Conservation (phyloP, 2,329 filamentous ascomycete species). For the Sordariomycetes sp. region DNA sequence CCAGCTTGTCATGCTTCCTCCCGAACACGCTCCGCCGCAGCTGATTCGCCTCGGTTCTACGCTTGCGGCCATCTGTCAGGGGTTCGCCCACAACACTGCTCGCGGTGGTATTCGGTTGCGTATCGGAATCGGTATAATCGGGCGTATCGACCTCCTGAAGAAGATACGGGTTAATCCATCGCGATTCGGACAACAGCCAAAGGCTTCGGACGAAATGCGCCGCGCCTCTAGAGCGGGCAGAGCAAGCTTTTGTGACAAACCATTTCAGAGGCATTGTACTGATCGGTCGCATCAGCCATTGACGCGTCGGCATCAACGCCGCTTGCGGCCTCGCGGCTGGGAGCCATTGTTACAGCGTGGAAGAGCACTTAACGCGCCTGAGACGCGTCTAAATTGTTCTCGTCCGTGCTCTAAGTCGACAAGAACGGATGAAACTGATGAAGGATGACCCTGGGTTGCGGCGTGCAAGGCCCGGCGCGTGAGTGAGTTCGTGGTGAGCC, state of each 20-base stretch:
- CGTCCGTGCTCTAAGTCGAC: not conserved
- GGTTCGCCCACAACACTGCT: conserved; percentile 79
- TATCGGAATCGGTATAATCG: conserved; percentile 57
- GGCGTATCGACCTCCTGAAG: conserved; percentile 47
- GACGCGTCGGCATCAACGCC: conserved; percentile 50
- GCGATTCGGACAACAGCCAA: not conserved
- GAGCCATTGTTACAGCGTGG: conserved; percentile 34
- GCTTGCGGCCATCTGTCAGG: conserved; percentile 66
- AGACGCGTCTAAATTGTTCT: conserved; percentile 30
- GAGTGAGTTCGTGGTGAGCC: not conserved
- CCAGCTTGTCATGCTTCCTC: conserved; percentile 85
- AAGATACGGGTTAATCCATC: not conserved
- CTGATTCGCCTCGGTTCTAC: conserved; percentile 77
- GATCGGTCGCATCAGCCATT: conserved; percentile 48
- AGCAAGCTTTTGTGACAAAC: conserved; percentile 20
- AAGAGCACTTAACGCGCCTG: conserved; percentile 46
- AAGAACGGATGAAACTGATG: not conserved
- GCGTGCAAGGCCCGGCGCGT: not conserved
- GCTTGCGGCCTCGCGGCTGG: conserved; percentile 38
- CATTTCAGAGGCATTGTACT: conserved; percentile 35
- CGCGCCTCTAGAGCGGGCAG: not conserved
- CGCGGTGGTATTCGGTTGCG: conserved; percentile 58
- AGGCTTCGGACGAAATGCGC: not conserved
- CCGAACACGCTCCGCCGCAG: conserved; percentile 86
- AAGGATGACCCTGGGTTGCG: not conserved